phyloP scores from a whole-genome alignment of 305 asterid species.

The Plantago rigida region DNA sequence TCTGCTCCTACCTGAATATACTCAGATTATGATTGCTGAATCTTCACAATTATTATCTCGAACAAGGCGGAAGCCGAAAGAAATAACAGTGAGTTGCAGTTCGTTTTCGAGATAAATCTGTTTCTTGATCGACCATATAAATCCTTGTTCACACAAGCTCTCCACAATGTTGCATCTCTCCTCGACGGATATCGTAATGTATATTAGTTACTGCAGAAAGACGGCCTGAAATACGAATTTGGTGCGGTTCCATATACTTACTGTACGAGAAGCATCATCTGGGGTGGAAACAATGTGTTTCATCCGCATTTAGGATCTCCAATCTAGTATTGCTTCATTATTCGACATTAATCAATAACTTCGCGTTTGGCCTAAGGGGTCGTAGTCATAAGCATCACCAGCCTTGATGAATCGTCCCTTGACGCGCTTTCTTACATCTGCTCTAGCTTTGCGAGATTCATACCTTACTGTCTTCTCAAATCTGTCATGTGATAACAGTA shows the following conservation, averaged over 20 bases:
- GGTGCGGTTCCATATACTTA: background rate
- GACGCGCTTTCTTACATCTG: constrained; percentile 81
- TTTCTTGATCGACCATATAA: background rate
- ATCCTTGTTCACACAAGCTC: background rate
- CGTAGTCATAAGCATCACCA: constrained; percentile 80
- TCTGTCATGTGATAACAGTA: constrained; percentile 29
- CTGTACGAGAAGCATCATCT: constrained; percentile 14
- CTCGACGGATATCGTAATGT: background rate
- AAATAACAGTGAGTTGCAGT: too few species aligned
- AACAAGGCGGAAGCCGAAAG: too few species aligned
- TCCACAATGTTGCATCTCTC: constrained; percentile 1
- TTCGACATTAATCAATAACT: constrained; percentile 40
- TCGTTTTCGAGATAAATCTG: too few species aligned
- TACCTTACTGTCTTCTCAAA: constrained; percentile 87
- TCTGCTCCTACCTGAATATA: background rate
- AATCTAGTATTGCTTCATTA: constrained; percentile 8
- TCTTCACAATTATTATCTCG: background rate
- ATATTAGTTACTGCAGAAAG: constrained; percentile 10
- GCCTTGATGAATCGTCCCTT: constrained; percentile 92
- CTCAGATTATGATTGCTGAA: background rate
- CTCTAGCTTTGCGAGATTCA: constrained; percentile 84
- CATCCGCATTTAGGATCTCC: constrained; percentile 12
- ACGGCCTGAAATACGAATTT: constrained; percentile 10
- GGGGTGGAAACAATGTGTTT: constrained; percentile 16
- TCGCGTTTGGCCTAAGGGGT: constrained; percentile 53